Conservation (phyloP, 2,329 filamentous ascomycete species). For the Colletotrichum sp. region DNA sequence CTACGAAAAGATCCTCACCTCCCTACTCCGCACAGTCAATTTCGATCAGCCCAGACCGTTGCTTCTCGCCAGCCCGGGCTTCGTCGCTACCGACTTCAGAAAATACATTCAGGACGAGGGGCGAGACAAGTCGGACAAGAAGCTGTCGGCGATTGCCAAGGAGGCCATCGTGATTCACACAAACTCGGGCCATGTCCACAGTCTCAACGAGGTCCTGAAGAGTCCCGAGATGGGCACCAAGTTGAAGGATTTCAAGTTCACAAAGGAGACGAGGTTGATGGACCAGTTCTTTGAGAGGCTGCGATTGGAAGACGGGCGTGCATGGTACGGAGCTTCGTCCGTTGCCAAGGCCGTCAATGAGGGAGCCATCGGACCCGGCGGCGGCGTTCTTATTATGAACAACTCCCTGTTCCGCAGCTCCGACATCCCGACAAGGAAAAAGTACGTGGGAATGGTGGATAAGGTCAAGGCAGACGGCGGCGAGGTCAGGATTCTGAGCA, state of each 20-base stretch:
- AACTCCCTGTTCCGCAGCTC: constrained; percentile 87
- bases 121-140: constrained; percentile 67
- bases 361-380: constrained; percentile 86
- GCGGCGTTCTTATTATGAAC: constrained; percentile 84
- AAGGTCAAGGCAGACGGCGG: constrained; percentile 87
- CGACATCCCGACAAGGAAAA: constrained; percentile 75
- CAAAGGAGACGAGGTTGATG: constrained; percentile 82
- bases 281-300: constrained; percentile 82
- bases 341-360: constrained; percentile 84
- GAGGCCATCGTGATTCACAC: constrained; percentile 80
- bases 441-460: constrained; percentile 87
- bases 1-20: constrained; percentile 77
- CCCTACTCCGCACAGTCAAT: constrained; percentile 79
- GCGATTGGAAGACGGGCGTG: constrained; percentile 83
- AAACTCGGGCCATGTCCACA: constrained; percentile 85
- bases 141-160: constrained; percentile 65
- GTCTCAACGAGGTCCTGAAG: constrained; percentile 84
- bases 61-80: constrained; percentile 88
- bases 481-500: constrained; percentile 87
- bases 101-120: constrained; percentile 72
- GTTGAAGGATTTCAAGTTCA: constrained; percentile 87
- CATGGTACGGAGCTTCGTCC: constrained; percentile 87
- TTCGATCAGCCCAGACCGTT: constrained; percentile 74
- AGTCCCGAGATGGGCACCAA: constrained; percentile 78
- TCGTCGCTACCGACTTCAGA: constrained; percentile 81